Base-by-base conservation (phyloP, 148 eudicot species). In the Rhododendron vialii region DNA sequence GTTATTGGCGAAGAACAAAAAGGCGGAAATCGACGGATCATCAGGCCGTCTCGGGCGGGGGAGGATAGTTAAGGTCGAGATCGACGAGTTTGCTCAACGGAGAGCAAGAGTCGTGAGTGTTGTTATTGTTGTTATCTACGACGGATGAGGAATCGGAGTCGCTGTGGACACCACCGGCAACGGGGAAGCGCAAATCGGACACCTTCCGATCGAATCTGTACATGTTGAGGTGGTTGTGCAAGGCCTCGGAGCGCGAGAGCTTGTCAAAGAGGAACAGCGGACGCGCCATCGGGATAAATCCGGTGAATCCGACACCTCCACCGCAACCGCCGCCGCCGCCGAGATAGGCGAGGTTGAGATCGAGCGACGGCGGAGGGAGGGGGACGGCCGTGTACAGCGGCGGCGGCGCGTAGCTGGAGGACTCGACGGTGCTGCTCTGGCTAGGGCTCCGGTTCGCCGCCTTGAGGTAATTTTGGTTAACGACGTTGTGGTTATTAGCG, bases 101-200 rank as follows among this genome's bases (percentile, higher is more conserved):
- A n/a, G 48, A 51, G 8, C 69, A 43, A 14, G 76, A 71, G 20
- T 71, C 76, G 35, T 4, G 33, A 69, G 22, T 55, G 22, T 18
- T 55, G 61, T 55, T 55, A 55, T 61, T 78, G 20, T 57, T 67
- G 83, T 74, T 80, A 84, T 86, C 88, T 2, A 88, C 85, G 28
- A 90, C 87, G 65, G 91, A 88, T 9, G 91, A 88, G 0, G 89
- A 90, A 13, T 88, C 90, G n/a, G 91, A 90, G 55, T 90, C 88
- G 82, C 88, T 84, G 59, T 76, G 86, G 74, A 69, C 87, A 4
- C 48, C 53, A 18, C 30, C 84, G 17, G 71, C 83, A 61, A 38
- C 30, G 18, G 45, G 15, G 0, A 53, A 85, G 5, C 33, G 47
- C 1, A 41, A 61, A n/a, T 45, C 69, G 5, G 61, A 71, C 5